phyloP scores from a whole-genome alignment of 345 rosid genomes.

The Erodium maritimum region DNA sequence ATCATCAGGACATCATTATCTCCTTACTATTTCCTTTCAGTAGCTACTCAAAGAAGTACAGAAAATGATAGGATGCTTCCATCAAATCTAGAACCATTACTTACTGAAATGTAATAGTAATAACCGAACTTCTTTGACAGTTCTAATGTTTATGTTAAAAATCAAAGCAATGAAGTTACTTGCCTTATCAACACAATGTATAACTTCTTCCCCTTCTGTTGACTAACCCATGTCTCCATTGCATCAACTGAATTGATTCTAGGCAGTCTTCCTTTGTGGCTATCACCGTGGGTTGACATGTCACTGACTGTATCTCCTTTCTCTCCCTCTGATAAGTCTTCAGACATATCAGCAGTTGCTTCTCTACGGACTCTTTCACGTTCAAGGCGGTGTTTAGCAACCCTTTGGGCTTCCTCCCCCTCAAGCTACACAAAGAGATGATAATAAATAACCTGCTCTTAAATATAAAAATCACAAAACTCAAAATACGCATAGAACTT shows the following conservation, averaged over 20 bases:
- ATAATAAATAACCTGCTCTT: not conserved
- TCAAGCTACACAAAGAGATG: constrained; percentile 22
- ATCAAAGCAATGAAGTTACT: constrained; percentile 7
- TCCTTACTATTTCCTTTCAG: not conserved
- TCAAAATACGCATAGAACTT: not conserved
- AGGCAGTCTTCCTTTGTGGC: constrained; percentile 27
- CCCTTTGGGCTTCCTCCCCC: constrained; percentile 33
- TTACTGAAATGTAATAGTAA: not conserved
- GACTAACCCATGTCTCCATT: constrained; percentile 37
- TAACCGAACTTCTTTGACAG: not conserved
- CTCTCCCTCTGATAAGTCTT: constrained; percentile 47
- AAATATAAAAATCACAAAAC: not conserved
- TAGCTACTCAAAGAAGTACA: not conserved
- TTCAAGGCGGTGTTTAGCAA: constrained; percentile 34
- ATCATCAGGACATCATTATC: not conserved
- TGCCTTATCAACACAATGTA: constrained; percentile 33
- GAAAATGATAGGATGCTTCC: no score
- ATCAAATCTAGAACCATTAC: not conserved
- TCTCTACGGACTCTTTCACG: constrained; percentile 44
- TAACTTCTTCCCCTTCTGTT: constrained; percentile 28
- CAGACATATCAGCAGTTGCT: constrained; percentile 49
- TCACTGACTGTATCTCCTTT: constrained; percentile 33
- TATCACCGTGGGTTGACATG: constrained; percentile 33
- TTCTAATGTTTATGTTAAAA: not conserved
- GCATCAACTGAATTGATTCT: constrained; percentile 38